Conservation (phyloP, 805 yeast genomes). For the Candida andamanensis region DNA sequence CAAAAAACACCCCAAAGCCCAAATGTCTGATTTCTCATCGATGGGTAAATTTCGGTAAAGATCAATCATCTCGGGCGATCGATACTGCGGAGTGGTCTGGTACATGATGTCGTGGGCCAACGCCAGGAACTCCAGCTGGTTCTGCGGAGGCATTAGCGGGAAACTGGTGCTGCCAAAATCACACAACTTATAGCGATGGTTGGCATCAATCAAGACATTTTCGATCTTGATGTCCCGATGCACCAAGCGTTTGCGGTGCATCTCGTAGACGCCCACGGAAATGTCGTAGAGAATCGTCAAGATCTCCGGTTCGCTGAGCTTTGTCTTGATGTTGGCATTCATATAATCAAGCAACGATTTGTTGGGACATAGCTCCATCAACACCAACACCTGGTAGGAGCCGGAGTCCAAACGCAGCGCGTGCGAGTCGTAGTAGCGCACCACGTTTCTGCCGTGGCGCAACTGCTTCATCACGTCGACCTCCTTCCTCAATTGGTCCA, state of each 20-base stretch:
- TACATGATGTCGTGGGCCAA: slow-evolving; percentile 79
- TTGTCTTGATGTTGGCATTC: slow-evolving; percentile 80
- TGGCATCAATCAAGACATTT: slow-evolving; percentile 75
- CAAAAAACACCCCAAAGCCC: slow-evolving; percentile 94
- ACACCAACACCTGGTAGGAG: slow-evolving; percentile 76
- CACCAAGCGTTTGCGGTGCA: slow-evolving; percentile 77
- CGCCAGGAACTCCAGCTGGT: slow-evolving; percentile 65
- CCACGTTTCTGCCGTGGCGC: slow-evolving; percentile 53
- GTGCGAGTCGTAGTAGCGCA: slow-evolving; percentile 68
- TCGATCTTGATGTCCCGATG: slow-evolving; percentile 95
- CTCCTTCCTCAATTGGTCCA: slow-evolving; percentile 62
- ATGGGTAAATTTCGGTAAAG: slow-evolving; percentile 76
- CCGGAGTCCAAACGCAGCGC: slow-evolving; percentile 48
- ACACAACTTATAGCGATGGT: slow-evolving; percentile 71
- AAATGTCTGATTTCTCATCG: slow-evolving; percentile 88
- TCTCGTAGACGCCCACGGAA: slow-evolving; percentile 69
- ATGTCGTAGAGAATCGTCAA: slow-evolving; percentile 80
- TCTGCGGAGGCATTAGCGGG: slow-evolving; percentile 65
- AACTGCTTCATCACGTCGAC: slow-evolving; percentile 75
- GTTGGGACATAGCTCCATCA: slow-evolving; percentile 92
- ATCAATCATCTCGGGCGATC: slow-evolving; percentile 96
- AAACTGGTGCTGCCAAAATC: slow-evolving; percentile 90
- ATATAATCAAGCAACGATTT: slow-evolving; percentile 83
- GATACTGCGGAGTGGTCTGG: slow-evolving; percentile 93
- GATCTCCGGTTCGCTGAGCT: slow-evolving; percentile 71